These are phyloP conservation scores for Ampelocalamus luodianensis DNA, from an alignment of 176 grass and related monocot genomes.

Conservation along the genomic window DNA sequence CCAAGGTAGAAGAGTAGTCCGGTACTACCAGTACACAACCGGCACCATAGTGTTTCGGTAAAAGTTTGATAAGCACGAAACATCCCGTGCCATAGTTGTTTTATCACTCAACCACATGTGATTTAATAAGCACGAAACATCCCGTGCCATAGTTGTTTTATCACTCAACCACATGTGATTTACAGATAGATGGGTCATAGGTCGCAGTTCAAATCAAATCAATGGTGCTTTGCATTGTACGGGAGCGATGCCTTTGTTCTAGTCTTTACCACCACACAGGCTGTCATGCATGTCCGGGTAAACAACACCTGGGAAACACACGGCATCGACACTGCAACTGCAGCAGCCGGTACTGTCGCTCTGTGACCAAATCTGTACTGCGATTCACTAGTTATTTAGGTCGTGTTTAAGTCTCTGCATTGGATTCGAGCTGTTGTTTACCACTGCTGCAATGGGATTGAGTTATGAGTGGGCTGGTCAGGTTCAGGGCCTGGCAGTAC, in stretches of 20 bases:
- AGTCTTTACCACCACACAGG: constrained; percentile 6
- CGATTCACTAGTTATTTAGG: not conserved
- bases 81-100: constrained; percentile 1
- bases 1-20: not conserved
- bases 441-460: not conserved
- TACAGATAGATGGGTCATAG: not conserved
- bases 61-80: not conserved
- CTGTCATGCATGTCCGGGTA: not conserved
- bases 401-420: not conserved
- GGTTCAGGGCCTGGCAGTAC: not conserved
- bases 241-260: constrained; percentile 9
- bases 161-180: not conserved
- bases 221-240: constrained; percentile 35
- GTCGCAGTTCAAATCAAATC: not conserved
- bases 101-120: not conserved
- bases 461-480: not conserved
- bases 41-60: not conserved
- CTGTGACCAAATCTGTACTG: not conserved
- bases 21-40: not conserved
- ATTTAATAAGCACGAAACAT: too few species aligned
- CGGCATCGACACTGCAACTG: not conserved
- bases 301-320: not conserved
- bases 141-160: not conserved
- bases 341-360: not conserved
- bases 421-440: constrained; percentile 34